Conservation (phyloP, 1,284 basidiomycete genomes). For the Testicularia cyperi region DNA sequence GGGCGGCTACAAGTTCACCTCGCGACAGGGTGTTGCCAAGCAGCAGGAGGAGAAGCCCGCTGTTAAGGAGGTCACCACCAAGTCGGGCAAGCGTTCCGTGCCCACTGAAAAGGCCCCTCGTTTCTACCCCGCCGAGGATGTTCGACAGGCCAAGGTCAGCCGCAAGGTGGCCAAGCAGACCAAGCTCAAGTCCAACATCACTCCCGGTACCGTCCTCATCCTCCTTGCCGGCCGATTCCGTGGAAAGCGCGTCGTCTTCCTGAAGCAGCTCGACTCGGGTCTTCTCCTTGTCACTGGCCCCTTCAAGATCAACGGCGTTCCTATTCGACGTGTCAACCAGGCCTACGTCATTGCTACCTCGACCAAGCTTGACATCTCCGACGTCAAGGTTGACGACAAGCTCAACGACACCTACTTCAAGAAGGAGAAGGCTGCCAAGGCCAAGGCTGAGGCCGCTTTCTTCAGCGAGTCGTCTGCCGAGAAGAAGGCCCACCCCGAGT, state of each 20-base stretch:
- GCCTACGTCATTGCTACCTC: slow-evolving; percentile 99
- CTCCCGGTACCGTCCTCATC: slow-evolving; percentile 92
- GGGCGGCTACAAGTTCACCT: slow-evolving; percentile 74
- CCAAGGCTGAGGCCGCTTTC: slow-evolving; percentile 95
- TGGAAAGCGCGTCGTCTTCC: slow-evolving; percentile 96
- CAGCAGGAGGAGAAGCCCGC: slow-evolving; percentile 65
- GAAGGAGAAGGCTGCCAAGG: slow-evolving; percentile 67
- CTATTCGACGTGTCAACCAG: slow-evolving; percentile 96
- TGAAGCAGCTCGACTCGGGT: slow-evolving; percentile 93
- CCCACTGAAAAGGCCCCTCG: slow-evolving; percentile 83
- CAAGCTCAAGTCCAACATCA: slow-evolving; percentile 81
- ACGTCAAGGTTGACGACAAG: slow-evolving; percentile 72
- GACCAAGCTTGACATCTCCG: slow-evolving; percentile 84
- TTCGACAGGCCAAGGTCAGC: slow-evolving; percentile 81
- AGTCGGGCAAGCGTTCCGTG: slow-evolving; percentile 81
- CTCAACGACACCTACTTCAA: slow-evolving; percentile 91
- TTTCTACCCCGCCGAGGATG: slow-evolving; percentile 97
- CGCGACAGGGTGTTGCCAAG: slow-evolving; percentile 67
- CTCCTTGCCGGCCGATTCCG: slow-evolving; percentile 96
- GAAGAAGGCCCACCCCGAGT: slow-evolving; percentile 85
- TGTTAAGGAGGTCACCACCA: slow-evolving; percentile 77
- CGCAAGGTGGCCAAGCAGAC: slow-evolving; percentile 76
- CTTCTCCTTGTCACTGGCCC: slow-evolving; percentile 95
- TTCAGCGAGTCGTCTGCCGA: slow-evolving; percentile 87
- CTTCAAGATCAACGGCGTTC: slow-evolving; percentile 98